Percentiles rank a stretch among this genome's conserved stretches.
These are phyloP conservation scores for Penicillium sp. DNA, from an alignment of 2,329 filamentous ascomycete species.

Conservation along the genomic window DNA sequence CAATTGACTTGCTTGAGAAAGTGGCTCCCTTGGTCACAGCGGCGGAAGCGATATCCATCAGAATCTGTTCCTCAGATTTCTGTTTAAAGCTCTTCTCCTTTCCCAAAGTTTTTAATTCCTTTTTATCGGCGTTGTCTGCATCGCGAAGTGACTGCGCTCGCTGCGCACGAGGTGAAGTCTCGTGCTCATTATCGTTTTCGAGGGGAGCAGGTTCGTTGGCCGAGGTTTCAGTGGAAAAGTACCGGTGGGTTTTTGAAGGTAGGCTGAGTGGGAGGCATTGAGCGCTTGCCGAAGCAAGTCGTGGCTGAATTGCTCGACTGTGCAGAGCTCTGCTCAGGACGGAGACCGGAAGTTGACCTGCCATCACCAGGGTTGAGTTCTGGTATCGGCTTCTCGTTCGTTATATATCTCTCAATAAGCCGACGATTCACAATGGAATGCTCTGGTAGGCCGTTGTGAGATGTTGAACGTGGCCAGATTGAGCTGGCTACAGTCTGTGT, in stretches of 20 bases:
- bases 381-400: neutral
- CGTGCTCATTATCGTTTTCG: neutral
- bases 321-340: slow-evolving; percentile 27
- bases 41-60: slow-evolving; percentile 2
- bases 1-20: slow-evolving; percentile 35
- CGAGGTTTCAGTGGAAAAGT: neutral
- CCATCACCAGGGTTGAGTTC: slow-evolving; percentile 16
- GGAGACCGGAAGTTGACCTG: slow-evolving; percentile 18
- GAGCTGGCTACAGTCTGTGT: neutral
- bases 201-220: neutral
- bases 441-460: neutral
- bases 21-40: neutral
- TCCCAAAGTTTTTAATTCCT: neutral
- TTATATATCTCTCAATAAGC: neutral
- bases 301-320: slow-evolving; percentile 18
- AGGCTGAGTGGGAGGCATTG: neutral
- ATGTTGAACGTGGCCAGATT: neutral
- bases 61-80: neutral
- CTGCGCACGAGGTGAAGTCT: neutral
- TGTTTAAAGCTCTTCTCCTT: neutral
- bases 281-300: slow-evolving; percentile 3
- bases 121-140: slow-evolving; percentile 1
- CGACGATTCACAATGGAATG: neutral
- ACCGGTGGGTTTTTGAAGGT: neutral
- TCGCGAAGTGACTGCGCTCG: neutral